These are phyloP conservation scores for Zygosaccharomyces kombuchaensis DNA, from an alignment of 805 yeast genomes.

Conservation along the genomic window DNA sequence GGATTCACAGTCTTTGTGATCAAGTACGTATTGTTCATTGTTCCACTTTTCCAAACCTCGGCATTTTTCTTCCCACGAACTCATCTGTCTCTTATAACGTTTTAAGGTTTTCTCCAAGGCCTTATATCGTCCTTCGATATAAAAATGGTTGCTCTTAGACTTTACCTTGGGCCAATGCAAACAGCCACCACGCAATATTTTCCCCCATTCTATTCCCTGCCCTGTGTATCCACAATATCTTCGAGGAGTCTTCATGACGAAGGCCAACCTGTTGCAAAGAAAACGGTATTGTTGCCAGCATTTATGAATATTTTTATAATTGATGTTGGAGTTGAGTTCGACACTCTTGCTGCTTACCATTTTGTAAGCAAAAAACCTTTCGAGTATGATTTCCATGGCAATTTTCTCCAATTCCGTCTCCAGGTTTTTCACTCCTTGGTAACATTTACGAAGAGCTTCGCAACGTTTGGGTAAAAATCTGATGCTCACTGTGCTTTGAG, in stretches of 20 bases:
- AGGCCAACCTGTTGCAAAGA: conserved; percentile 3
- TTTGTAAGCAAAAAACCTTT: conserved; percentile 19
- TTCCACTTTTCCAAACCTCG: conserved; percentile 7
- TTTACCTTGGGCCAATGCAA: background rate
- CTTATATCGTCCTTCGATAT: conserved; percentile 6
- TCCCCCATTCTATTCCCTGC: background rate
- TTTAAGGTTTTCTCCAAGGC: conserved; percentile 4
- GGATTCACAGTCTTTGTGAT: conserved; percentile 2
- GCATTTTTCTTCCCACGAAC: conserved; percentile 10
- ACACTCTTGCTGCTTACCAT: conserved; percentile 9
- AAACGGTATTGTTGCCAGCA: conserved; percentile 15
- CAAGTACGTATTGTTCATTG: conserved; percentile 4
- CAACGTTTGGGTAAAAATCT: conserved; percentile 54
- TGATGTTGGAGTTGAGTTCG: background rate
- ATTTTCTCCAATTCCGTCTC: conserved; percentile 39
- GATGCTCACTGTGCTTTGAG: conserved; percentile 51
- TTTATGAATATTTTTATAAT: background rate
- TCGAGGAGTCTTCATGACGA: conserved; percentile 5
- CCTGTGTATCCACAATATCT: conserved; percentile 1
- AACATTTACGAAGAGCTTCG: conserved; percentile 34
- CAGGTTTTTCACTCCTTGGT: conserved; percentile 29
- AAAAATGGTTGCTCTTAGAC: background rate
- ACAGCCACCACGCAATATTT: too few species aligned
- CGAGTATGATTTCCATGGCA: conserved; percentile 35
- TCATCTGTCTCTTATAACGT: conserved; percentile 4